Base-by-base conservation (phyloP, 164 flowering plant genomes). In the Vitis vinifera region DNA sequence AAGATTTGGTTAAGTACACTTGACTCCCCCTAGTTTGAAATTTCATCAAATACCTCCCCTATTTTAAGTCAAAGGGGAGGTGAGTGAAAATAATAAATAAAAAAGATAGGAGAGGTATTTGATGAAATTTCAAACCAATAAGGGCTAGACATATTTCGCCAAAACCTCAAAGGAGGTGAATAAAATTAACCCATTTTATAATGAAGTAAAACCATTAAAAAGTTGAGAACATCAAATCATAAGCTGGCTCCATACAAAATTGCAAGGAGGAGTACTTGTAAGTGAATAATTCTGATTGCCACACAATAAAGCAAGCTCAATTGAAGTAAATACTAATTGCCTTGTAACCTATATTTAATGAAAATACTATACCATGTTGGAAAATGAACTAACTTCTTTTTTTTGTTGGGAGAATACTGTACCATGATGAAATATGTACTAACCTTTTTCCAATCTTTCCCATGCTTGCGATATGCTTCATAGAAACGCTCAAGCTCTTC, bases 391-490 rank as follows among this genome's bases (percentile, higher is more conserved):
- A 37, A 37, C 44, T 37, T 23, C 27, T 23, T 23, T 37, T 37
- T 37, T 37, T 37, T 37, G 2, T 37, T 3, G 44, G 44, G 44
- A 37, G 44, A 37, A 37, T 37, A 37, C 44, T 37, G 44, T 37
- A 37, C 44, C 48, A 59, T 15, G 37, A 23, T 5, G 16, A 53
- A 13, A 51, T 50, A 19, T 50, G 51, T 51, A 68, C 73, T 47
- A 56, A 88, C 94, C 92, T 90, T 88, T 71, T 84, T 88, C 94
- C 94, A 90, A 50, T 90, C 92, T 73, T 77, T 87, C 72, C 87
- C 89, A 75, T 85, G 74, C 70, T 84, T 88, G 23, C 94, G 87
- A 61, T 83, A 88, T 13, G 92, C 89, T 51, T 83, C 89, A 80
- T 90, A 90, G 64, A 90, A 90, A 17, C 79, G 83, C 67, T 80